Percentiles rank a stretch among this genome's conserved stretches.
Conservation (phyloP, 768 basidiomycete genomes). For the Collybiopsis confluens region DNA sequence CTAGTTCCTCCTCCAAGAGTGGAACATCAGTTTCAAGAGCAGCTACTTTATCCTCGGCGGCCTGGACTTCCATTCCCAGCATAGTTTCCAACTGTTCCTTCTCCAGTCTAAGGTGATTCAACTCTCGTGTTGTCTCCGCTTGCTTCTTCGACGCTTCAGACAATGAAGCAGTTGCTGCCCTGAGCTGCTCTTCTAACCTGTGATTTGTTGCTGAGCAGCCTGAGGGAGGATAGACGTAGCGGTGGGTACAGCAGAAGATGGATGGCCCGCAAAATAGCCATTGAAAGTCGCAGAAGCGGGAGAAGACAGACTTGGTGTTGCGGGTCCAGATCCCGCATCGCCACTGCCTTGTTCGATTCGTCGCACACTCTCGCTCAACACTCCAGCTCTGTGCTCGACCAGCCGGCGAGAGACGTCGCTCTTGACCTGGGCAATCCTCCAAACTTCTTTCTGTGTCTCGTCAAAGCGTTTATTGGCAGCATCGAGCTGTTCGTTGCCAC, state of each 20-base stretch:
- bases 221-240: slow-evolving; percentile 33
- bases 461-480: slow-evolving; percentile 73
- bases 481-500: slow-evolving; percentile 58
- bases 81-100: slow-evolving; percentile 66
- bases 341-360: slow-evolving; percentile 51
- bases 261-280: slow-evolving; percentile 75
- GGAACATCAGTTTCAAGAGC: slow-evolving; percentile 54
- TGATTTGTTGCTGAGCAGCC: slow-evolving; percentile 39
- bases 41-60: slow-evolving; percentile 59
- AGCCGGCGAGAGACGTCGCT: slow-evolving; percentile 60
- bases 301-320: slow-evolving; percentile 50
- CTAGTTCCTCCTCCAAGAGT: slow-evolving; percentile 41
- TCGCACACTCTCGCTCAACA: slow-evolving; percentile 68
- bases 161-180: slow-evolving; percentile 54
- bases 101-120: slow-evolving; percentile 59
- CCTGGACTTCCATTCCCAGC: slow-evolving; percentile 62
- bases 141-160: slow-evolving; percentile 57
- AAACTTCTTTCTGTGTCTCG: slow-evolving; percentile 64
- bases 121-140: slow-evolving; percentile 55
- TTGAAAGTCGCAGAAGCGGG: slow-evolving; percentile 43
- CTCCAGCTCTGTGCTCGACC: slow-evolving; percentile 80
- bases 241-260: slow-evolving; percentile 57
- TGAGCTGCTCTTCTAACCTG: slow-evolving; percentile 62
- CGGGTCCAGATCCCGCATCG: slow-evolving; percentile 47
- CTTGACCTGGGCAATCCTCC: slow-evolving; percentile 59